Evolutionary conservation across 2,329 filamentous ascomycete species (phyloP).

Genomic region (Venturia effusa): DNA sequence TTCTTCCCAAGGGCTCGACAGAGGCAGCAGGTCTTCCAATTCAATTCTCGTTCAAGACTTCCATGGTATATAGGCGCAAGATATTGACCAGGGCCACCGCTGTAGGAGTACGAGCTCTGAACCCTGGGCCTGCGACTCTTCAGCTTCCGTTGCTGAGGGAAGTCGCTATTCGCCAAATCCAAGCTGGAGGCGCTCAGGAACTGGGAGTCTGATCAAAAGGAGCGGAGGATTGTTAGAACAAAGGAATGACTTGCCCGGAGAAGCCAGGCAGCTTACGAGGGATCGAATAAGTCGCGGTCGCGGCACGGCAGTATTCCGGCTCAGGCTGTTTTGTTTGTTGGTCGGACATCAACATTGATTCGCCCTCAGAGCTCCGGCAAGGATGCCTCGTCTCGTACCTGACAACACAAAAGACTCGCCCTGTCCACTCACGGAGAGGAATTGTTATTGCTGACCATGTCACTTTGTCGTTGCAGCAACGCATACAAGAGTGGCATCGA

Average conservation of each 20-base stretch:
- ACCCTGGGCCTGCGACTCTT: not conserved
- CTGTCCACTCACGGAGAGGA: not conserved
- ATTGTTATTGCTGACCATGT: not conserved
- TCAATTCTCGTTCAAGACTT: not conserved
- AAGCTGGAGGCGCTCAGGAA: not conserved
- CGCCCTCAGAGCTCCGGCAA: not conserved
- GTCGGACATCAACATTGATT: not conserved
- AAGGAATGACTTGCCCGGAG: not conserved
- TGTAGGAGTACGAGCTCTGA: not conserved
- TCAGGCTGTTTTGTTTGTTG: constrained; percentile 1
- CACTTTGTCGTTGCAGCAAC: not conserved
- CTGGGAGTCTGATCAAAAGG: not conserved
- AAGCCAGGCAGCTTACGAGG: not conserved
- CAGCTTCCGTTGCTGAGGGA: constrained; percentile 1
- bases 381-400: constrained; percentile 5
- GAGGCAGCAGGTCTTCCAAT: not conserved
- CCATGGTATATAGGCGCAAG: not conserved
- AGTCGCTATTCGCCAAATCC: not conserved
- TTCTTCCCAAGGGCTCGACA: not conserved
- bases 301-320: not conserved
- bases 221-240: not conserved
- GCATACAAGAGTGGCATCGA: not conserved
- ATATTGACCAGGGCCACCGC: constrained; percentile 1
- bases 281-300: not conserved
- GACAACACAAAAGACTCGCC: not conserved